phyloP scores from a whole-genome alignment of 2,329 filamentous ascomycete genomes.

The Ceratocystis eucalypticola region DNA sequence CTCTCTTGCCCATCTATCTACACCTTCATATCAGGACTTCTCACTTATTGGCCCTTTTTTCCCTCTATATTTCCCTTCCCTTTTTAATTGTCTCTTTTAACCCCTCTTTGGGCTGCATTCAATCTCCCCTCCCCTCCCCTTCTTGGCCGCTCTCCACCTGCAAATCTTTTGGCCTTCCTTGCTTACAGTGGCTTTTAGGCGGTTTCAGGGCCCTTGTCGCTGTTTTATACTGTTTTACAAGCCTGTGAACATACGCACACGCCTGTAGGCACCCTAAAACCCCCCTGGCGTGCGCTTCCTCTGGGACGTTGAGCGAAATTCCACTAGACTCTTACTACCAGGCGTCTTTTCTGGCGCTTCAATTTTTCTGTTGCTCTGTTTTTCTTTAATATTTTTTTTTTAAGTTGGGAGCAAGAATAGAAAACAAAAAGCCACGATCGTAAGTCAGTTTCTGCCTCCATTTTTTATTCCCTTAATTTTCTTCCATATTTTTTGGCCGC shows the following conservation, averaged over 20 bases:
- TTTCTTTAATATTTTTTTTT: neutral
- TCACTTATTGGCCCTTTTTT: neutral
- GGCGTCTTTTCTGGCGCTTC: neutral
- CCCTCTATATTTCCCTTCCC: neutral
- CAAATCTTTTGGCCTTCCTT: neutral
- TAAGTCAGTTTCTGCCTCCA: neutral
- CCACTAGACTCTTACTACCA: neutral
- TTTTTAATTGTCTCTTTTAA: neutral
- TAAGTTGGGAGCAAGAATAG: neutral
- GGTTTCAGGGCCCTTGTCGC: neutral
- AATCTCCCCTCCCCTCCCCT: neutral
- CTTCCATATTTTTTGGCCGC: neutral
- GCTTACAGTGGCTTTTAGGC: neutral
- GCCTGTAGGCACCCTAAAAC: no score
- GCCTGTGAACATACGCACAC: no score
- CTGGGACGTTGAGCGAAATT: no score
- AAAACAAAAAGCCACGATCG: neutral
- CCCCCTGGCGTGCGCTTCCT: no score
- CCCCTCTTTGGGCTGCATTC: constrained; percentile 12
- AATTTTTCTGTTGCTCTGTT: neutral
- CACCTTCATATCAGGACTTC: no score
- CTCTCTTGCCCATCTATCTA: no score
- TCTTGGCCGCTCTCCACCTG: neutral
- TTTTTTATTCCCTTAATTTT: neutral
- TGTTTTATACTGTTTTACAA: neutral